Base-by-base conservation (phyloP, 2,329 filamentous ascomycete genomes). In the Aspergillus fumigatus region DNA sequence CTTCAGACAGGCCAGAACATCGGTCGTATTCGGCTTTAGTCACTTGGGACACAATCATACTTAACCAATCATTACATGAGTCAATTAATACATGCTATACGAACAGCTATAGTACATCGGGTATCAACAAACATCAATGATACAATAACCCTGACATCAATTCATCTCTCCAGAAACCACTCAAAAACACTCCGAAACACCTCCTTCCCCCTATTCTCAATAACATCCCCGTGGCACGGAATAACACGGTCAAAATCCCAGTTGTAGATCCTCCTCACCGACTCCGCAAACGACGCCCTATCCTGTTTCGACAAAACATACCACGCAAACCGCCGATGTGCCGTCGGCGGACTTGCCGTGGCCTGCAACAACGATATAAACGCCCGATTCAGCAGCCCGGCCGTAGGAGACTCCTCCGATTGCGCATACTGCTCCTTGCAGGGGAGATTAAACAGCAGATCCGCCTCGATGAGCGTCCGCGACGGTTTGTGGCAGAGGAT, bases 381-480 rank as follows among this genome's bases (percentile, higher is more conserved):
- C 1, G 88, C 53, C 64, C 79, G 84, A 0, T 83, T 86, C 35
- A 83, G 63, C 19, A 85, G 66, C 0, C 86, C 86, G n/a, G 79
- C 74, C 0, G 70, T 79, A 3, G 84, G 76, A 27, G 78, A 75
- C 2, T 83, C 79, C 8, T 78, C 80, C 0, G 83, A 75, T 62
- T 58, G 82, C 1, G 74, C 82, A 75, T 90, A 96, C 77, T 97
- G 93, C 77, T 97, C 93, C 0, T 77, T 84, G 0, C 90, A 84
- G 0, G 93, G 93, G 35, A 96, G 77, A 72, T 96, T 97, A 81
- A 97, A 97, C 62, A 97, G 71, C 45, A 97, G 75, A 73, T 97
- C 93, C 3, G 92, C 93, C 75, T 96, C 79, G 69, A 97, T 92
- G 43, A 97, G 75, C 0, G 91, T 88, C 55, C 79, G 78, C 11